These are phyloP conservation scores for Glebionis coronaria DNA, from an alignment of 129 eudicot species.

Conservation along the genomic window DNA sequence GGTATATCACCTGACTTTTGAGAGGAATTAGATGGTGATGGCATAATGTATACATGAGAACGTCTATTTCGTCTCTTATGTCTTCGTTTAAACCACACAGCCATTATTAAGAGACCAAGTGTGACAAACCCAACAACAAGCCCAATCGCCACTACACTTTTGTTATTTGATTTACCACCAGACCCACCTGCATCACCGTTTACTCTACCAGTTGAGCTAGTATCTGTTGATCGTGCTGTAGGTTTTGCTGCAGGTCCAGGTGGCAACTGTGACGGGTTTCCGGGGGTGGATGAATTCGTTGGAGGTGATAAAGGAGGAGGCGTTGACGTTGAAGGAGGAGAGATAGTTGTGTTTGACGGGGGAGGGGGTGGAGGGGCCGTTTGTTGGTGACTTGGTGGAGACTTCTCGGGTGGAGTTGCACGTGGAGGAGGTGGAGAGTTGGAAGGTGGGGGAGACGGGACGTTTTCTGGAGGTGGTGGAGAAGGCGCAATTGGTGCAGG, in stretches of 20 bases:
- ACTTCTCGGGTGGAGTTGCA: conserved; percentile 1
- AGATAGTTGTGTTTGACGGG: not conserved
- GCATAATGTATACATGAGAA: conserved; percentile 46
- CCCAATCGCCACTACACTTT: conserved; percentile 54
- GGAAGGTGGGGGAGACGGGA: not conserved
- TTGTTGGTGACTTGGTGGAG: not conserved
- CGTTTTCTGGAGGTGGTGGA: conserved; percentile 22
- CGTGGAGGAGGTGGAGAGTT: conserved; percentile 11
- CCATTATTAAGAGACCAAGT: conserved; percentile 53
- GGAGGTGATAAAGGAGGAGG: conserved; percentile 1
- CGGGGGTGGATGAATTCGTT: not conserved
- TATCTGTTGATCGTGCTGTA: not conserved
- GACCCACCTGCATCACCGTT: not conserved
- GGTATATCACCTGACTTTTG: conserved; percentile 71
- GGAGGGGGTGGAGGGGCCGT: not conserved
- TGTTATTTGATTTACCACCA: conserved; percentile 33
- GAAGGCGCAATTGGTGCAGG: conserved; percentile 43
- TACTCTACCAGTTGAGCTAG: not conserved
- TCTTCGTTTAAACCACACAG: conserved; percentile 54
- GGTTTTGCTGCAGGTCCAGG: not conserved
- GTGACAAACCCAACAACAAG: conserved; percentile 53
- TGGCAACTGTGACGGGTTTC: not conserved
- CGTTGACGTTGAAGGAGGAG: not conserved
- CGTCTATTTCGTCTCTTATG: conserved; percentile 51
- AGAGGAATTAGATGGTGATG: conserved; percentile 82